Percentiles rank a stretch among this genome's conserved stretches.
Conservation (phyloP, 2,329 filamentous ascomycete genomes). For the Pseudogymnoascus sp. region DNA sequence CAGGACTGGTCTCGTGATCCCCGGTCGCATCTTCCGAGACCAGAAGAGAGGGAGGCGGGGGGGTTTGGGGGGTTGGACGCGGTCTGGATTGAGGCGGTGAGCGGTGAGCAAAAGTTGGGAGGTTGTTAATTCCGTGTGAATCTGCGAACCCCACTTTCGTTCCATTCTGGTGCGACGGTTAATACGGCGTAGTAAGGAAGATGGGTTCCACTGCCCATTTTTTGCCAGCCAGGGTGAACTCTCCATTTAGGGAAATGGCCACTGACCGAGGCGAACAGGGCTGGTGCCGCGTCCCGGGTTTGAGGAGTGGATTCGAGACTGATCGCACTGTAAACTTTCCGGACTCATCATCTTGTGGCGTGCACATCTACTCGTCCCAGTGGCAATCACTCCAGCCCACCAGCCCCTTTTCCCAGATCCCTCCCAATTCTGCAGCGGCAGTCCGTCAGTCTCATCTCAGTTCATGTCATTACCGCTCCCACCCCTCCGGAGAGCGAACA, state of each 20-base stretch:
- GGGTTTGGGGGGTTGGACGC: not conserved
- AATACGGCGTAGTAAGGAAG: not conserved
- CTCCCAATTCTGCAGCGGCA: conserved; percentile 3
- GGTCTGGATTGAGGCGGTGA: conserved; percentile 7
- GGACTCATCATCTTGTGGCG: conserved; percentile 1
- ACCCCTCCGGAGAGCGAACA: not conserved
- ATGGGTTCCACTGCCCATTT: not conserved
- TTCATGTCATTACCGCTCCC: not conserved
- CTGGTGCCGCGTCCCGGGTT: conserved; percentile 2
- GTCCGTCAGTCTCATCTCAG: not conserved
- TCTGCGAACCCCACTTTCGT: not conserved
- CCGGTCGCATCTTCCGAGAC: not conserved
- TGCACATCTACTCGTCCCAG: not conserved
- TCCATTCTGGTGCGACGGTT: not conserved
- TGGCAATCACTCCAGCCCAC: not conserved
- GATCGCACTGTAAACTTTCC: not conserved
- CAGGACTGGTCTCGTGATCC: not conserved
- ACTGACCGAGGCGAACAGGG: not conserved
- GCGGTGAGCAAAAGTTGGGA: conserved; percentile 4
- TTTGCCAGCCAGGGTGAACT: not conserved
- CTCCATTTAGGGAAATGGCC: not conserved
- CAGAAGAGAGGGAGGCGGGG: not conserved
- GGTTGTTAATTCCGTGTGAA: not conserved
- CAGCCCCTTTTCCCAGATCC: not conserved
- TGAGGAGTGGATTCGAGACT: not conserved